Evolutionary conservation across 169 alveolate species (phyloP), one percentile per base, ranked within the genome.

Genomic region (Babesia microti): DNA sequence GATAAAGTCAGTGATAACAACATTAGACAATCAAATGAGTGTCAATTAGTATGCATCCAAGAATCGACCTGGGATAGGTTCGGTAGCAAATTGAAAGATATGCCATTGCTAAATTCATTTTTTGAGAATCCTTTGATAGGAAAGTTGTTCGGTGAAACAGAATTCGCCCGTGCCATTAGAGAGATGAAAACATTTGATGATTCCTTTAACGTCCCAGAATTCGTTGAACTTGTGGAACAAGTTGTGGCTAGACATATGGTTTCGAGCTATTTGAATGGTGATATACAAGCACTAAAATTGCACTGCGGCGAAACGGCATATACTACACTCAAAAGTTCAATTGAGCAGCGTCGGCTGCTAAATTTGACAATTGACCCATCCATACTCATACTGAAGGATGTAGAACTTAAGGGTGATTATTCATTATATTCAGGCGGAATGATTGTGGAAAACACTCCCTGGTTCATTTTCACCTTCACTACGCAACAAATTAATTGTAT

Each of bases 401-500:
- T 83, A 21, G 93, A 85, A 27, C 72, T 85, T 9, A 82, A 66
- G 36, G 93, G 93, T 59, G 75, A 48, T 11, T 55, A 45, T 37
- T 21, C 7, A 15, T 21, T 6, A 41, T 42, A 35, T 9, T 12
- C 51, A 48, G 68, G 83, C 36, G 73, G 72, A 2, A 6, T 65
- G 41, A 46, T 48, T n/a, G 61, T 70, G 74, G 72, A 41, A 30
- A 89, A 67, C 32, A 72, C 68, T 11, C 94, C 94, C n/a, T 73
- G 86, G 80, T 78, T 87, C 37, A 75, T 87, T 15, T 87, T 80
- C 58, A 81, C 89, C 27, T 87, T 87, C 53, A 79, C 72, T 15
- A 75, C 91, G 7, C 94, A 87, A 44, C 94, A 87, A 60, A 83
- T 87, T 24, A 87, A 87, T 59, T 87, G 91, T 41, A 55, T 87